Evolutionary conservation across 2,329 filamentous ascomycete genomes (phyloP), one percentile per base, ranked within the genome.

Genomic region (Pestalotiopsis sp.): DNA sequence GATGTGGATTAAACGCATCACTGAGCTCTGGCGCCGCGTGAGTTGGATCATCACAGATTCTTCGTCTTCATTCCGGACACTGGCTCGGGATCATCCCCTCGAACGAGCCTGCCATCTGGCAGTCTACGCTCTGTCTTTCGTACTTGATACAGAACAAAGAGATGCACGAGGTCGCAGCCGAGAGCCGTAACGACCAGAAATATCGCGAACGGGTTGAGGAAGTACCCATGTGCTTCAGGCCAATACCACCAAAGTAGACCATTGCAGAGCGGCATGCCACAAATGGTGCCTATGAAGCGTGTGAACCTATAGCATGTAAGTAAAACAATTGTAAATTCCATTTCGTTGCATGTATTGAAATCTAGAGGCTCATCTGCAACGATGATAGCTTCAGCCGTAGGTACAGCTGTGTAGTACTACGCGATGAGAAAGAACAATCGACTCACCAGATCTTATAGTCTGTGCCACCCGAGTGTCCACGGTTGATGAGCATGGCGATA

Each of bases 141-240:
- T 17, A 85, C 77, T 17, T 80, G 70, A 20, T 75, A 78, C 60
- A 87, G 72, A 11, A 84, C 70, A 59, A 85, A 80, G 0, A 83
- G 81, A 67, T 87, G 87, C 2, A 78, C 72, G 13, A 84, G 45
- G 70, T 87, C 85, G 62, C 81, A 83, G 17, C 81, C 59, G 2
- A 83, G 67, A 14, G 79, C 80, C 0, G 80, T 79, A 0, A 77
- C 80, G 70, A 79, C 79, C 14, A 87, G 72, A 68, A 85, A 81
- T 4, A 85, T 59, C 0, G 79, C 81, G 4, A 84, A 74, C 0
- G 82, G 83, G 39, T 80, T 81, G 63, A 80, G 75, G 38, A 84
- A 81, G 72, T 85, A 87, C 12, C 79, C 80, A 72, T 87, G 83
- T 1, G 84, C 82, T 68, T 86, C 85, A 3, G 83, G 84, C 85